phyloP scores from a whole-genome alignment of 805 yeast species.

The Spathaspora boniae region DNA sequence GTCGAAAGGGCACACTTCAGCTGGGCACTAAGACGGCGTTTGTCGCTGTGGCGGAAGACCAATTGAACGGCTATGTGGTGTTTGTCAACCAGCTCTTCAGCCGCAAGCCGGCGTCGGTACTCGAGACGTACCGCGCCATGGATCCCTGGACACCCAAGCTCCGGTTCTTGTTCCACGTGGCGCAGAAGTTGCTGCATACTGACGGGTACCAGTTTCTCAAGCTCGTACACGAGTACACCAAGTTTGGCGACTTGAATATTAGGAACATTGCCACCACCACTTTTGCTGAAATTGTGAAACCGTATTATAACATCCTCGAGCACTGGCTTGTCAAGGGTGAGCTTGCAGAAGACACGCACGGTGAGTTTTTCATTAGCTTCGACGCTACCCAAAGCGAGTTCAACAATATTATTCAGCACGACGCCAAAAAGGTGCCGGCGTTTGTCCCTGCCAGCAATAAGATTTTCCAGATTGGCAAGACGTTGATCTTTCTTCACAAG shows the following conservation, averaged over 20 bases:
- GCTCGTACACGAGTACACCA: conserved; percentile 44
- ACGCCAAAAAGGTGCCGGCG: conserved; percentile 39
- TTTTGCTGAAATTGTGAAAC: conserved; percentile 45
- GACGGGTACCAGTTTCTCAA: conserved; percentile 55
- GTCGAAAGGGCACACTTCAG: conserved; percentile 19
- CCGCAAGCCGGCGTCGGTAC: conserved; percentile 23
- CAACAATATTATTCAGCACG: conserved; percentile 30
- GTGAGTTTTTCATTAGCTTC: conserved; percentile 60
- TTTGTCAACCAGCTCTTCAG: conserved; percentile 34
- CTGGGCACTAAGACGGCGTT: conserved; percentile 66
- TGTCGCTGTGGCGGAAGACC: conserved; percentile 43
- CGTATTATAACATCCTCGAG: conserved; percentile 58
- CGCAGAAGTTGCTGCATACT: conserved; percentile 24
- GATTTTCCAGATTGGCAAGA: conserved; percentile 68
- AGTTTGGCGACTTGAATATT: conserved; percentile 63
- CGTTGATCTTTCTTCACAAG: conserved; percentile 57
- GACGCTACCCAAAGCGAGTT: conserved; percentile 26
- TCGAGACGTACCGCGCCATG: conserved; percentile 38
- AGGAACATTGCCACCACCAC: conserved; percentile 24
- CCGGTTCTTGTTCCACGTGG: conserved; percentile 52
- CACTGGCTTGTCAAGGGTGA: conserved; percentile 73
- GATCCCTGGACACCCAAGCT: conserved; percentile 52
- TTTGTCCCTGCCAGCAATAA: conserved; percentile 34
- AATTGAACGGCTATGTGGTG: conserved; percentile 31
- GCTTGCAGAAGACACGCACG: conserved; percentile 46